Evolutionary conservation across 2,329 filamentous ascomycete species (phyloP).

Genomic region (Cytospora paraplurivora): DNA sequence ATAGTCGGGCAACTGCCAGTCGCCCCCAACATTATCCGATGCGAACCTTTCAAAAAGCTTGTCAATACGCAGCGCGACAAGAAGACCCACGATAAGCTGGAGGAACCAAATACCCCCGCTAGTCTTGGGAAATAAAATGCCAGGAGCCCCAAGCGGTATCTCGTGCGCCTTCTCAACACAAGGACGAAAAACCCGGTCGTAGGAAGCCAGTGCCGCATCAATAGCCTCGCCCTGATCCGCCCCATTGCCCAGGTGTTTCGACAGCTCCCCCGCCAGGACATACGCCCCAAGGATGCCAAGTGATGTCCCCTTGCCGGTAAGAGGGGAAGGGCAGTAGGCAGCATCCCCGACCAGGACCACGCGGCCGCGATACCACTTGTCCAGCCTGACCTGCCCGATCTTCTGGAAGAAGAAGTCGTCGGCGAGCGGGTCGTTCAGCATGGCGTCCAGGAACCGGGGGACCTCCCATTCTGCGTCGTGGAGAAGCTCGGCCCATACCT

Average conservation of each 20-base stretch:
- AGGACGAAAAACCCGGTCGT: slow-evolving; percentile 48
- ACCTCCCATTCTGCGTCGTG: slow-evolving; percentile 46
- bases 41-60: slow-evolving; percentile 16
- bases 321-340: slow-evolving; percentile 49
- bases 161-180: slow-evolving; percentile 47
- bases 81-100: slow-evolving; percentile 5
- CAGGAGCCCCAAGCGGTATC: slow-evolving; percentile 21
- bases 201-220: slow-evolving; percentile 42
- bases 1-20: slow-evolving; percentile 27
- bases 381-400: slow-evolving; percentile 49
- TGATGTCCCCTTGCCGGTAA: slow-evolving; percentile 56
- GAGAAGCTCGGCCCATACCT: slow-evolving; percentile 16
- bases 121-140: slow-evolving; percentile 10
- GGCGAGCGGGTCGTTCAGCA: slow-evolving; percentile 38
- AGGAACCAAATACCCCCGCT: slow-evolving; percentile 27
- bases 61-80: slow-evolving; percentile 7
- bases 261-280: slow-evolving; percentile 57
- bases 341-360: slow-evolving; percentile 58
- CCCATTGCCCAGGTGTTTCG: slow-evolving; percentile 32
- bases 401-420: slow-evolving; percentile 51
- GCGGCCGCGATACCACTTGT: slow-evolving; percentile 48
- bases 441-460: slow-evolving; percentile 44
- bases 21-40: slow-evolving; percentile 21
- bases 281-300: slow-evolving; percentile 54
- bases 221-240: slow-evolving; percentile 32